Evolutionary conservation across 139 green algal genomes (phyloP), one percentile per base, ranked within the genome.

Genomic region (Limnomonas spitsbergensis): DNA sequence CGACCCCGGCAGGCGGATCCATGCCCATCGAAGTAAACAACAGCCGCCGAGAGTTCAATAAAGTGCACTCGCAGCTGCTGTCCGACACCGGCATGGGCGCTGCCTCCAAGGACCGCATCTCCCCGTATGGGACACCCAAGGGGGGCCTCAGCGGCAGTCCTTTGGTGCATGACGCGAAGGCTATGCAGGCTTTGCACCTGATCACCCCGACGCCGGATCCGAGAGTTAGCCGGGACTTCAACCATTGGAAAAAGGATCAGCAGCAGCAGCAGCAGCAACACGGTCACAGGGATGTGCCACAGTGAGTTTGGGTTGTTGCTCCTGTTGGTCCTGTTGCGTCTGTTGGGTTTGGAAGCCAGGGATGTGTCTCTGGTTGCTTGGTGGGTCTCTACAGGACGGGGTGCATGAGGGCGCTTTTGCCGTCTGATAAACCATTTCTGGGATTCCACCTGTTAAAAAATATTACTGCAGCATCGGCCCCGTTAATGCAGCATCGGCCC

Each of bases 111-210:
- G 77, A 76, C 69, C 29, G 61, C 56, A 69, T 71, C 47, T 83
- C 78, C 3, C 85, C 85, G 4, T 87, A 79, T 37, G 85, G 85
- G 42, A 89, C 85, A 0, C 85, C 85, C 14, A 89, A 85, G 79
- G 0, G 38, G 24, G 66, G 66, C 9, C 29, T 61, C 14, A 61
- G 20, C 20, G 47, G 20, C 20, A 61, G 47, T 20, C 47, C 47
- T 61, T 20, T 61, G 47, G 20, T 61, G 14, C 14, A 20, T 29
- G 47, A 61, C 20, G 14, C 47, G 14, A 29, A 29, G 20, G 47
- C 47, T 29, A 20, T 61, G 47, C 47, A 20, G 14, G 47, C 47
- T 29, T 20, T 61, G 14, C 47, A 61, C 20, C 14, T 61, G 14
- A 61, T 61, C 14, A 61, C 47, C 14, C 47, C 47, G 14, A 61